Base-by-base conservation (phyloP, 352 stramenopile species). In the Globisporangium barbulae region DNA sequence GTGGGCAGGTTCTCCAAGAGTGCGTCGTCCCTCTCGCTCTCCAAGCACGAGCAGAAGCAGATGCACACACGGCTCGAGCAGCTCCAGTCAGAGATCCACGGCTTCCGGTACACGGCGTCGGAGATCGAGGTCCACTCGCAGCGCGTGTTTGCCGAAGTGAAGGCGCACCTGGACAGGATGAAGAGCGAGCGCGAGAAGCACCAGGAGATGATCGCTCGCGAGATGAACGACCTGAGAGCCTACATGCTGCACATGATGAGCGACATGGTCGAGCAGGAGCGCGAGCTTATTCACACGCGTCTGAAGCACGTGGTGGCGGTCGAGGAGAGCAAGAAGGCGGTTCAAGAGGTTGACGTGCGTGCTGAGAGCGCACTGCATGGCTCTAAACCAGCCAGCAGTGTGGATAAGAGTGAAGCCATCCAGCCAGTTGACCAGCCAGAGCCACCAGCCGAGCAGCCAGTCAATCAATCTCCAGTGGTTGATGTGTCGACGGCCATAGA, bases 101-200 rank as follows among this genome's bases (percentile, higher is more conserved):
- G 57, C 15, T 91, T 90, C 39, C 80, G 75, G 0, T 54, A 64
- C 5, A 79, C 77, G 5, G 75, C 75, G 12, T 75, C 69, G 0
- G 69, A 84, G 41, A 89, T 91, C 19, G 79, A 89, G 53, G 50
- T 63, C 13, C 72, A 88, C 41, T 85, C 81, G 10, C 72, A 85
- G n/a, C 72, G 62, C 2, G 78, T 84, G 50, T 76, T 90, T 39
- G 65, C 76, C 2, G 79, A 89, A 28, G 61, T 90, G 61, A 68
- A 73, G 5, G 45, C 59, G 5, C 70, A 88, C 47, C 70, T 89
- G 53, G 58, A 70, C 37, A 73, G 67, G 22, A 87, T 89, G 74
- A 72, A 73, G 37, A 31, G 59, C 5, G 74, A 88, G 61, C 77
- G 83, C 25, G 70, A 82, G 63, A 72, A 68, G 45, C 78, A 91